Evolutionary conservation across 2,329 filamentous ascomycete genomes (phyloP), one percentile per base, ranked within the genome.

Genomic region (Cladophialophora psammophila): DNA sequence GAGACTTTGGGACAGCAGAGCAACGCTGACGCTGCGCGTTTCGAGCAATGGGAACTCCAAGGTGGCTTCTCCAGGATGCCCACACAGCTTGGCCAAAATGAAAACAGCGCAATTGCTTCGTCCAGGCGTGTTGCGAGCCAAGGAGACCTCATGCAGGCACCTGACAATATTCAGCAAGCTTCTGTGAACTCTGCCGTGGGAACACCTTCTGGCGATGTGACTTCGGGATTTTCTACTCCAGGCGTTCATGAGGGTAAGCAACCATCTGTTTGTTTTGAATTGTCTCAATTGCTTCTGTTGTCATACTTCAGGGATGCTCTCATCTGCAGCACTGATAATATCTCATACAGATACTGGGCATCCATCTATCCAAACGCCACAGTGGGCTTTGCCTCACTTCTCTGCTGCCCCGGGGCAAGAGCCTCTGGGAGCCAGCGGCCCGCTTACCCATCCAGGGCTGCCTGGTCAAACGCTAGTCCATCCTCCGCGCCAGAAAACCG

Each of bases 21-120:
- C 57, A 85, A 88, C 72, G 83, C 81, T 10, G 88, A 91, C 75
- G 84, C 87, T 35, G 83, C 86, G 34, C 86, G 90, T 58, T 94
- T 91, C 89, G 91, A 93, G 75, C 90, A 88, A 73, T 94, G 90
- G 87, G 88, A 89, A 69, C 78, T 83, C 54, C 79, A 78, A 45
- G 75, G 78, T 58, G 77, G 74, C 18, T 66, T 78, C 38, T 48
- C 69, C 70, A 69, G 64, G 34, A 20, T 32, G 13, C 40, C 36
- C 50, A n/a, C 38, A 18, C 18, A 15, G 13, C 8, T 5, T 18
- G 48, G 59, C 32, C 42, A 34, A 8, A 31, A 15, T 8, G n/a
- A 5, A 10, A 34, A n/a, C 13, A 20, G 8, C 12, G n/a, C 36
- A n/a, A 10, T 2, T 48, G n/a, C 54, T n/a, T 20, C 32, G 36